Conservation (phyloP, 2,329 filamentous ascomycete species). For the Diplodia seriata region DNA sequence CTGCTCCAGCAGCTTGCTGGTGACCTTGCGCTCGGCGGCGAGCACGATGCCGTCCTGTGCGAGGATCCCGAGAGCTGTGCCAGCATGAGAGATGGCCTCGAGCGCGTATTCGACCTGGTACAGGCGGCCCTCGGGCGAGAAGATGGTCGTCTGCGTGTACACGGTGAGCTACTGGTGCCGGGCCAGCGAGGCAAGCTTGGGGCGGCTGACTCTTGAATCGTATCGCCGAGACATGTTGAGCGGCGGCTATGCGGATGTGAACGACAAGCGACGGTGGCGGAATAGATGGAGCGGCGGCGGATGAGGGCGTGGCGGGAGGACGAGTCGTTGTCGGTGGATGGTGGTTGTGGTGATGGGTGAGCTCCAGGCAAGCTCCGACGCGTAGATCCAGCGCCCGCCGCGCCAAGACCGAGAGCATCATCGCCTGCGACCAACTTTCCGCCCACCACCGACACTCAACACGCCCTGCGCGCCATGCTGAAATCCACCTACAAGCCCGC, state of each 20-base stretch:
- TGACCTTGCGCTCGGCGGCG: constrained; percentile 97
- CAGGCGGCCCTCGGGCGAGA: constrained; percentile 96
- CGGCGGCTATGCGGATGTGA: constrained; percentile 32
- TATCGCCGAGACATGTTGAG: constrained; percentile 90
- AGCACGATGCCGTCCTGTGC: constrained; percentile 98
- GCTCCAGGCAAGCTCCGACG: constrained; percentile 44
- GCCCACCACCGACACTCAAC: constrained; percentile 38
- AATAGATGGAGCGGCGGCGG: constrained; percentile 35
- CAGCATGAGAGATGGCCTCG: constrained; percentile 97
- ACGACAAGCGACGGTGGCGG: not conserved
- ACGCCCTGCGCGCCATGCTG: constrained; percentile 61
- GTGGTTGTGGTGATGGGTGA: constrained; percentile 34
- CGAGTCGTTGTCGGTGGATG: constrained; percentile 38
- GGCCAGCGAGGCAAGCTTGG: constrained; percentile 82
- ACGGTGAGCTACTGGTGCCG: constrained; percentile 78
- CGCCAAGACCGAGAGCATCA: constrained; percentile 41
- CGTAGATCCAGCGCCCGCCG: constrained; percentile 21
- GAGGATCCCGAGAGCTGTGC: constrained; percentile 94
- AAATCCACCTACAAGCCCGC: constrained; percentile 77
- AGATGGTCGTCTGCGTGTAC: constrained; percentile 85
- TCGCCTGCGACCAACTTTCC: constrained; percentile 35
- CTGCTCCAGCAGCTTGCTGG: constrained; percentile 98
- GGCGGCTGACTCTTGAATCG: constrained; percentile 82
- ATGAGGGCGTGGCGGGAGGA: constrained; percentile 33
- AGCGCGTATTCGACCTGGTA: constrained; percentile 99